A percentile compares a stretch with the other conserved stretches of the same genome.
phyloP scores from a whole-genome alignment of 257 asterid genomes.

The Solanum neorickii region DNA sequence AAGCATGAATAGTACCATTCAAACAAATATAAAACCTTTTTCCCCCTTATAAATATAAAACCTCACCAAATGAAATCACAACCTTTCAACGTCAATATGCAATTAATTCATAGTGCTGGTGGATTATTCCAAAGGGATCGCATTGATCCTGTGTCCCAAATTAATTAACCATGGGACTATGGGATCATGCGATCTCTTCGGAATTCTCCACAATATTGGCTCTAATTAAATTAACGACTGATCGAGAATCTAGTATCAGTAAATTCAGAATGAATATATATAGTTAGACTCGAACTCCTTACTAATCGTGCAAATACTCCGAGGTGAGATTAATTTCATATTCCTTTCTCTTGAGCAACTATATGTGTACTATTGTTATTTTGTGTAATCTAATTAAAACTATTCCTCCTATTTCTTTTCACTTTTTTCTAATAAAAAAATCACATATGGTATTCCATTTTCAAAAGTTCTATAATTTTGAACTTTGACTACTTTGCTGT shows the following conservation, averaged over 20 bases:
- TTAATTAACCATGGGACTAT: not conserved
- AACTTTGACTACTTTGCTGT: not conserved
- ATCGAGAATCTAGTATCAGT: not conserved
- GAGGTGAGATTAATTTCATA: not conserved
- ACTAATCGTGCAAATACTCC: no score
- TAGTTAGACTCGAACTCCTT: not conserved
- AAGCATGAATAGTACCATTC: not conserved
- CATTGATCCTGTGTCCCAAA: constrained; percentile 12
- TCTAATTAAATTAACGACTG: not conserved
- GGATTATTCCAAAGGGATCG: constrained; percentile 61
- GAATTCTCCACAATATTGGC: constrained; percentile 7
- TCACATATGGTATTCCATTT: not conserved
- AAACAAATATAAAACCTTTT: not conserved
- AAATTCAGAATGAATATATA: not conserved
- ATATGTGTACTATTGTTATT: not conserved
- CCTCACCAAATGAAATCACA: not conserved
- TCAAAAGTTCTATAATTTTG: not conserved
- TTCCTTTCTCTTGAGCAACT: not conserved
- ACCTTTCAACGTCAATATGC: not conserved
- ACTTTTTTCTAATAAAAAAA: not conserved
- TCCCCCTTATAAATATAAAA: not conserved
- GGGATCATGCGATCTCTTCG: constrained; percentile 19
- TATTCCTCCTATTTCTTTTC: not conserved
- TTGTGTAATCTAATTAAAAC: not conserved
- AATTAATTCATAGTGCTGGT: constrained; percentile 3